A percentile compares a stretch with the other conserved stretches of the same genome.
phyloP scores from a whole-genome alignment of 2,329 filamentous ascomycete species.

The Plectosphaerella cucumerina region DNA sequence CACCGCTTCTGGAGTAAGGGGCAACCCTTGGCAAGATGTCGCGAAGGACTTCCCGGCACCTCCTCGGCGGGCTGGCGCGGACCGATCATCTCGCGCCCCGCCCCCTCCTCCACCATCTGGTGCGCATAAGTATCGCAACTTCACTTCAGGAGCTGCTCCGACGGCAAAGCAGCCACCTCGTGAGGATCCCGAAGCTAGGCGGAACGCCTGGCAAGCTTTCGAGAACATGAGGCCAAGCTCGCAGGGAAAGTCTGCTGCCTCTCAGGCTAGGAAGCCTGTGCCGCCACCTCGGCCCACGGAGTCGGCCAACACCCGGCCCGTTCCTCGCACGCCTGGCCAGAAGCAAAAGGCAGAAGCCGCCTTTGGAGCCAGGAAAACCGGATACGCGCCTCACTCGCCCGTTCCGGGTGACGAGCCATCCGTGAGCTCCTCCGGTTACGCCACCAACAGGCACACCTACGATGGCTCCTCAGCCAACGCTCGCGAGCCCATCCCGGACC shows the following conservation, averaged over 20 bases:
- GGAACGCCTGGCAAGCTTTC: conserved; percentile 36
- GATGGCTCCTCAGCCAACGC: conserved; percentile 15
- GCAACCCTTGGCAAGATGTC: conserved; percentile 53
- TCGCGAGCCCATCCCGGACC: conserved; percentile 34
- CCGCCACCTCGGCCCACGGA: conserved; percentile 20
- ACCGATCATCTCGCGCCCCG: conserved; percentile 12
- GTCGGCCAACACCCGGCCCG: conserved; percentile 31
- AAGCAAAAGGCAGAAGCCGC: conserved; percentile 50
- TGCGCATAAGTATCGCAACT: conserved; percentile 41
- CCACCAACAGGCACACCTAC: conserved; percentile 19
- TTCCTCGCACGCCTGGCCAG: conserved; percentile 47
- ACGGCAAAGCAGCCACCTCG: conserved; percentile 34
- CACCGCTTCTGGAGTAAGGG: conserved; percentile 49
- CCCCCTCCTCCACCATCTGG: conserved; percentile 24
- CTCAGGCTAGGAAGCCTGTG: conserved; percentile 18
- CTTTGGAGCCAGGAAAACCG: conserved; percentile 46
- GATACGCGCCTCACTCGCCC: conserved; percentile 46
- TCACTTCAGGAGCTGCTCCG: conserved; percentile 34
- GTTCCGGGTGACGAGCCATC: conserved; percentile 47
- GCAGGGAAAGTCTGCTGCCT: conserved; percentile 24
- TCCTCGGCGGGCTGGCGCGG: conserved; percentile 28
- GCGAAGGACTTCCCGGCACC: conserved; percentile 46
- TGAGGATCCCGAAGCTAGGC: conserved; percentile 27
- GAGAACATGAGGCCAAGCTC: conserved; percentile 30
- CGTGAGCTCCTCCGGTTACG: conserved; percentile 47